Percentiles rank a stretch among this genome's conserved stretches.
Evolutionary conservation across 78 protist genomes (phyloP).

Genomic region (Trichosphaerium sp.): DNA sequence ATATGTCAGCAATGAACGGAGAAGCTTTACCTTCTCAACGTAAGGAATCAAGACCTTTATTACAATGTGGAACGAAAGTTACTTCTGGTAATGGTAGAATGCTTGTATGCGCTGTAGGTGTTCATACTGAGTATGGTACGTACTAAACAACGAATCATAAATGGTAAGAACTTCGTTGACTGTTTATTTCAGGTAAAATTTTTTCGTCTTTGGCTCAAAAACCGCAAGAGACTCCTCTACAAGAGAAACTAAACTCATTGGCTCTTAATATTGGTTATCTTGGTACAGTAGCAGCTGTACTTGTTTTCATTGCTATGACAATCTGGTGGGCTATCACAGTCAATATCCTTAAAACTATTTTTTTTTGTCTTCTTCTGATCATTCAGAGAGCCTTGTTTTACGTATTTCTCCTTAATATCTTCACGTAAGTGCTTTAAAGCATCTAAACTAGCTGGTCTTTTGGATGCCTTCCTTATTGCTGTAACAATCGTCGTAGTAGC

Average conservation of each 20-base stretch:
- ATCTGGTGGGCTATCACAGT: too few relatives aligned
- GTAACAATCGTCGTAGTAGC: constrained; percentile 94
- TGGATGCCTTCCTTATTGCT: constrained; percentile 71
- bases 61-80: constrained; percentile 29
- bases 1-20: neutral
- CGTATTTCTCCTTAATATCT: too few relatives aligned
- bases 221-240: constrained; percentile 79
- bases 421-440: too few relatives aligned
- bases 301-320: constrained; percentile 3
- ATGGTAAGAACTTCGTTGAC: neutral
- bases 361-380: too few relatives aligned
- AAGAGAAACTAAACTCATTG: constrained; percentile 57
- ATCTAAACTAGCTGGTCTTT: too few relatives aligned
- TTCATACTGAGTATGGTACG: constrained; percentile 20
- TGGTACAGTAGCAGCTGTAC: constrained; percentile 2
- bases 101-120: constrained; percentile 56
- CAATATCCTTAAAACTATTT: too few relatives aligned
- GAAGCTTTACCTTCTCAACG: neutral
- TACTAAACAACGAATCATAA: neutral
- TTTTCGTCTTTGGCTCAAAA: constrained; percentile 39
- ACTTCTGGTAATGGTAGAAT: constrained; percentile 58
- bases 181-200: constrained; percentile 49
- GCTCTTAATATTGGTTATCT: constrained; percentile 36
- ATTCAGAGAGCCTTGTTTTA: too few relatives aligned
- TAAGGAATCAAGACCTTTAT: constrained; percentile 18